phyloP scores from a whole-genome alignment of 306 rosid species.

The Prunus salicina region DNA sequence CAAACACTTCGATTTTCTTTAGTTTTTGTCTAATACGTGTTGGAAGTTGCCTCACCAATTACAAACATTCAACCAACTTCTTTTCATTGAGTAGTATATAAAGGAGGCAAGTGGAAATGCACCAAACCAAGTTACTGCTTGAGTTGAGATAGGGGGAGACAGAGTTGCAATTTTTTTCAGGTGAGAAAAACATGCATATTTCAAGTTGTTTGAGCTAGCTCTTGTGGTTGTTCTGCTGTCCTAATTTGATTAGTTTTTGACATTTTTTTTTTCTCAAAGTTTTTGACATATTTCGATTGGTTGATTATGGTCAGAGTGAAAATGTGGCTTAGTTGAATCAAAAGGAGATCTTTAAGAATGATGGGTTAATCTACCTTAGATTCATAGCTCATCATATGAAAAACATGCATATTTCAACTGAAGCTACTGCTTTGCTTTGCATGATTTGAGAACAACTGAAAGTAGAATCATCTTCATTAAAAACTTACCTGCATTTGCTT shows the following conservation, averaged over 20 bases:
- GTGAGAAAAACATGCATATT: conserved; percentile 17
- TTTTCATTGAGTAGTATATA: conserved; percentile 23
- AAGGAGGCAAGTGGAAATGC: background rate
- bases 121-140: background rate
- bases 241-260: background rate
- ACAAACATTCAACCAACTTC: background rate
- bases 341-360: background rate
- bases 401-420: background rate
- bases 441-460: background rate
- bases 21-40: conserved; percentile 22
- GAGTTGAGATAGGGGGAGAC: background rate
- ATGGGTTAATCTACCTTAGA: too few relatives aligned
- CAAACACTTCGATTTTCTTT: conserved; percentile 17
- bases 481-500: background rate
- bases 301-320: background rate
- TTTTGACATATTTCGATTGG: background rate
- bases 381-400: too few relatives aligned
- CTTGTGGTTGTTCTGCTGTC: background rate
- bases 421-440: background rate
- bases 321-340: background rate
- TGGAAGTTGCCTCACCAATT: conserved; percentile 22
- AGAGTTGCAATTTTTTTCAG: conserved; percentile 7
- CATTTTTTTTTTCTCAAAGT: background rate
- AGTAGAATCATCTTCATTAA: background rate
- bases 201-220: too few relatives aligned